Evolutionary conservation across 1,139 yeast species (phyloP).

Genomic region (Hemisphaericaspora lyxosophila): DNA sequence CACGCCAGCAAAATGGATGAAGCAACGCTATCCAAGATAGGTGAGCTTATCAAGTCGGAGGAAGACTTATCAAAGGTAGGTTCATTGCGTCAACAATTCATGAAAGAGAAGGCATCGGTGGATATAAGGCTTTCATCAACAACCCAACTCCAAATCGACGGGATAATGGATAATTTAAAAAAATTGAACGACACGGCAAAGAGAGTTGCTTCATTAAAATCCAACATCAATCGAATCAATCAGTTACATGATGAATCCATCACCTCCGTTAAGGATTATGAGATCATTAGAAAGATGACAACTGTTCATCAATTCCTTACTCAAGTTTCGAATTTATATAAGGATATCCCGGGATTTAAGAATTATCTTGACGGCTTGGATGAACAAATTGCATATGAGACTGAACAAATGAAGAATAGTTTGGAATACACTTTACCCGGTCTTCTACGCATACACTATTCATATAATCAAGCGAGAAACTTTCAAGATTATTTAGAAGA

Average conservation of each 20-base stretch:
- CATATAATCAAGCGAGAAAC: constrained; percentile 69
- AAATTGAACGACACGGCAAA: constrained; percentile 37
- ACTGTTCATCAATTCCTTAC: constrained; percentile 69
- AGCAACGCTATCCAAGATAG: constrained; percentile 44
- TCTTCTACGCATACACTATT: constrained; percentile 66
- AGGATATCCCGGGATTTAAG: constrained; percentile 60
- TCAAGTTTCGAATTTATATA: constrained; percentile 65
- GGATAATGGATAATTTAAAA: constrained; percentile 43
- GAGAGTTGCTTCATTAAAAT: constrained; percentile 48
- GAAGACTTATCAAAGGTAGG: constrained; percentile 61
- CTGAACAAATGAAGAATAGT: constrained; percentile 47
- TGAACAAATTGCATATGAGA: constrained; percentile 52
- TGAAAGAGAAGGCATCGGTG: constrained; percentile 68
- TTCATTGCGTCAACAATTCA: constrained; percentile 56
- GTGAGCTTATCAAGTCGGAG: constrained; percentile 47
- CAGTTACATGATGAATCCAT: constrained; percentile 54
- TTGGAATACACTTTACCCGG: constrained; percentile 59
- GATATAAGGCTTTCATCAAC: constrained; percentile 69
- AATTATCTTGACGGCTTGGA: constrained; percentile 52
- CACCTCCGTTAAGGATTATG: constrained; percentile 54
- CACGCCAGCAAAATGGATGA: too few relatives aligned
- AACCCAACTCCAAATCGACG: constrained; percentile 59
- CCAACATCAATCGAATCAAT: constrained; percentile 60
- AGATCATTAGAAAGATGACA: constrained; percentile 60
- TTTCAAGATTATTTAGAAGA: constrained; percentile 70